Evolutionary conservation across 148 eudicot genomes (phyloP), one percentile per base, ranked within the genome.

Genomic region (Euryodendron excelsum): DNA sequence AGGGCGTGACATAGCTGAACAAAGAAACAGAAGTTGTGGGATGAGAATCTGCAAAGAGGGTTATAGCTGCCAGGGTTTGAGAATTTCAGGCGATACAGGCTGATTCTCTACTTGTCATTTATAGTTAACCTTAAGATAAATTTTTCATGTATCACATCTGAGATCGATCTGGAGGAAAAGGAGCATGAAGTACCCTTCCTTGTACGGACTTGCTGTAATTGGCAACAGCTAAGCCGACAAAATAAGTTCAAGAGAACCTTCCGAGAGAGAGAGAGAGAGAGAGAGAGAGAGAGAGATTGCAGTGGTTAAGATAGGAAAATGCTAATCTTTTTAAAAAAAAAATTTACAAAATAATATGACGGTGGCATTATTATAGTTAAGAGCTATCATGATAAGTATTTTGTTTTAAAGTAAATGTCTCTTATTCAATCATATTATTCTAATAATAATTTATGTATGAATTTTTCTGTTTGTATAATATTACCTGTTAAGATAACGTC

Each of bases 1-100:
- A 7, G 80, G 77, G n/a, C 58, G 58, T 17, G 84, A 73, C 89
- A 82, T 85, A 37, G n/a, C 60, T 33, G 65, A 37, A 1, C 4
- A n/a, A 23, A 37, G n/a, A 37, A 14, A 37, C 25, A 60, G 21
- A 39, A 17, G 3, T 21, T 48, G 36, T 3, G 25, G 11, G 31
- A 30, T 47, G 21, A 63, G 3, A 1, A 30, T 11, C 1, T 30
- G n/a, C 14, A 3, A 9, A 30, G 27, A 3, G 45, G 23, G 3
- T 7, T 66, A 20, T 21, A 37, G 6, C 25, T 8, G 17, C 34
- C 1, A 8, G 3, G 65, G 25, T 52, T 72, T 30, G 18, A 53
- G 30, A 53, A 8, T 47, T 28, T 48, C 3, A 21, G 23, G 21
- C 25, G 2, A n/a, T 37, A 60, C 20, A 61, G 10, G 15, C 23